phyloP scores from a whole-genome alignment of 345 rosid genomes.

The Limnanthes douglasii region DNA sequence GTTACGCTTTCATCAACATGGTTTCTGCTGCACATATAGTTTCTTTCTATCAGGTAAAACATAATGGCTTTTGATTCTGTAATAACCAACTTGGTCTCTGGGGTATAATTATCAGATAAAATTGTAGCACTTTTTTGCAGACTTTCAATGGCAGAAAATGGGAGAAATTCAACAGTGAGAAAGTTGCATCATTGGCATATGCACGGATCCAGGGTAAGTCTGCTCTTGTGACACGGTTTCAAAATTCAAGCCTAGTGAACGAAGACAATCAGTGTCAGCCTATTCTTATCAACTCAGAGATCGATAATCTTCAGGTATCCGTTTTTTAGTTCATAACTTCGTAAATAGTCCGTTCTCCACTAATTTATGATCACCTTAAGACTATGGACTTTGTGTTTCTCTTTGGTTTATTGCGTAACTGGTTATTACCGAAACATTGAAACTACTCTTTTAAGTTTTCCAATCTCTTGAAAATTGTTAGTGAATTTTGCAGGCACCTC shows the following conservation, averaged over 20 bases:
- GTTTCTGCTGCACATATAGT: constrained; percentile 34
- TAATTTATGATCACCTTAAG: too few relatives aligned
- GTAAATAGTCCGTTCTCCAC: too few relatives aligned
- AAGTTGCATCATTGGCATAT: constrained; percentile 62
- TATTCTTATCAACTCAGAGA: constrained; percentile 52
- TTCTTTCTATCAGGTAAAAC: constrained; percentile 28
- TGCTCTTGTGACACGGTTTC: constrained; percentile 68
- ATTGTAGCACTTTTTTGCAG: constrained; percentile 13
- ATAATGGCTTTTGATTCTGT: constrained; percentile 3
- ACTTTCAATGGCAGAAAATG: constrained; percentile 69
- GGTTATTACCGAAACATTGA: too few relatives aligned
- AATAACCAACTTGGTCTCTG: background rate
- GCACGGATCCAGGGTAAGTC: constrained; percentile 68
- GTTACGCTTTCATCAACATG: constrained; percentile 68
- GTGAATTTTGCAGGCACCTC: too few relatives aligned
- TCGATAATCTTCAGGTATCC: too few relatives aligned
- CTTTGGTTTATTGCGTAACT: too few relatives aligned
- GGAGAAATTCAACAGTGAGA: constrained; percentile 76
- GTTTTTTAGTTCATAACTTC: too few relatives aligned
- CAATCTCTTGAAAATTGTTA: too few relatives aligned
- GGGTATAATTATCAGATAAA: background rate
- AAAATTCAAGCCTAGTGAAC: constrained; percentile 71
- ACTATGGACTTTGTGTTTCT: too few relatives aligned
- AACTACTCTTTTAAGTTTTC: too few relatives aligned
- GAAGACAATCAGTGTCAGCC: constrained; percentile 70